These are phyloP conservation scores for Letharia lupina DNA, from an alignment of 495 filamentous ascomycete species.

Conservation along the genomic window DNA sequence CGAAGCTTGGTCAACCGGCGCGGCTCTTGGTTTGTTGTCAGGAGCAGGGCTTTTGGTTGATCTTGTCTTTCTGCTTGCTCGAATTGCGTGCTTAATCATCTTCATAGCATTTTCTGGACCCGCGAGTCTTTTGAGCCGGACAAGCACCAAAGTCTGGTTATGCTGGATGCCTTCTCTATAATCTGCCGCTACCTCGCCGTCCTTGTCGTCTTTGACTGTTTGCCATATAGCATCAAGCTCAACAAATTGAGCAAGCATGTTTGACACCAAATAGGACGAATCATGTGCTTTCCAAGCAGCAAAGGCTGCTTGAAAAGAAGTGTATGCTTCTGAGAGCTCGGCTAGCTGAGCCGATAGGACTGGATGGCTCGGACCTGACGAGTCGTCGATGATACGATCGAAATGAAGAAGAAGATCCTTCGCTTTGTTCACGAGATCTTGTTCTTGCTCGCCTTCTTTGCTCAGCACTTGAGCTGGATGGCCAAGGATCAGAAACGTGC, in stretches of 20 bases:
- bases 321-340: conserved; percentile 59
- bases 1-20: conserved; percentile 23
- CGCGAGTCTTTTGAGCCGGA: conserved; percentile 80
- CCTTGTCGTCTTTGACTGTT: conserved; percentile 83
- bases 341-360: conserved; percentile 52
- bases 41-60: conserved; percentile 60
- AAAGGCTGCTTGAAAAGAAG: conserved; percentile 83
- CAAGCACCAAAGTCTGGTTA: conserved; percentile 83
- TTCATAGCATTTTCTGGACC: conserved; percentile 73
- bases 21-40: conserved; percentile 59
- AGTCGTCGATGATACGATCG: conserved; percentile 60
- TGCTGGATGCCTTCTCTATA: conserved; percentile 89
- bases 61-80: conserved; percentile 63
- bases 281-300: conserved; percentile 92
- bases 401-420: conserved; percentile 76
- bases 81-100: conserved; percentile 74
- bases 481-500: conserved; percentile 84
- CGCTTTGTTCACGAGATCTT: conserved; percentile 83
- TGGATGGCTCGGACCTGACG: conserved; percentile 43
- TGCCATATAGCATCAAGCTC: conserved; percentile 95
- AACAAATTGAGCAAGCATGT: conserved; percentile 93
- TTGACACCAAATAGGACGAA: conserved; percentile 78
- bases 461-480: conserved; percentile 87
- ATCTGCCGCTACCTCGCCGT: conserved; percentile 76
- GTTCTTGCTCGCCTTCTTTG: conserved; percentile 75